A percentile compares a stretch with the other conserved stretches of the same genome.
phyloP scores from a whole-genome alignment of 345 rosid genomes.

The Gossypioides kirkii region DNA sequence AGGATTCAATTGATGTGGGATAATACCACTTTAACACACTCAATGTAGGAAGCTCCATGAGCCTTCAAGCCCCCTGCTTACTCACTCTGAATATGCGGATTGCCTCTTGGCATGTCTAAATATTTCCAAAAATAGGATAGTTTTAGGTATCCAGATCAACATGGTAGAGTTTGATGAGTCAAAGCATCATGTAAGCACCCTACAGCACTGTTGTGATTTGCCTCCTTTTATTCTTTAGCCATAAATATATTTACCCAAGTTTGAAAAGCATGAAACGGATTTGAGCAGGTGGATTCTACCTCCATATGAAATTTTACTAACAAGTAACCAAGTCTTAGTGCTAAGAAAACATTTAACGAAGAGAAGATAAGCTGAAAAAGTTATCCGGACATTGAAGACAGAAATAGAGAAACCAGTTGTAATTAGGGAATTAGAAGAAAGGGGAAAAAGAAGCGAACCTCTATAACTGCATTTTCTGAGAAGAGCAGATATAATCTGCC shows the following conservation, averaged over 20 bases:
- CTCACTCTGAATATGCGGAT: not conserved
- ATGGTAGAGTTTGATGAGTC: not conserved
- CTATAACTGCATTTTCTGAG: constrained; percentile 82
- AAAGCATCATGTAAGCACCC: not conserved
- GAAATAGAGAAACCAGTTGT: not conserved
- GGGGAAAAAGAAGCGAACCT: constrained; percentile 41
- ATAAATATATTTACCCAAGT: not conserved
- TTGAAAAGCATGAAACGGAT: not conserved
- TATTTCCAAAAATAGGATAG: not conserved
- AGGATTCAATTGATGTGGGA: not conserved
- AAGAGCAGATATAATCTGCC: constrained; percentile 82
- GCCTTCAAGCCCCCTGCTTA: not conserved
- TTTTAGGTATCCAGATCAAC: not conserved
- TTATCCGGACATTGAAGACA: no score
- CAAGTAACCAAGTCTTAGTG: not conserved
- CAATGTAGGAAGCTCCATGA: not conserved
- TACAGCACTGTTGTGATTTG: not conserved
- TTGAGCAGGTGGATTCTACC: not conserved
- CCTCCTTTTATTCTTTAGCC: not conserved
- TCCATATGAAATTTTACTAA: not conserved
- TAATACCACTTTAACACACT: not conserved
- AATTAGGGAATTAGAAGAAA: not conserved
- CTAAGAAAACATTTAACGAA: no score
- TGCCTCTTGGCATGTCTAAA: not conserved
- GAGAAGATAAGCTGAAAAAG: no score